phyloP scores from a whole-genome alignment of 1,284 basidiomycete species.

The Ceratobasidium sp. region DNA sequence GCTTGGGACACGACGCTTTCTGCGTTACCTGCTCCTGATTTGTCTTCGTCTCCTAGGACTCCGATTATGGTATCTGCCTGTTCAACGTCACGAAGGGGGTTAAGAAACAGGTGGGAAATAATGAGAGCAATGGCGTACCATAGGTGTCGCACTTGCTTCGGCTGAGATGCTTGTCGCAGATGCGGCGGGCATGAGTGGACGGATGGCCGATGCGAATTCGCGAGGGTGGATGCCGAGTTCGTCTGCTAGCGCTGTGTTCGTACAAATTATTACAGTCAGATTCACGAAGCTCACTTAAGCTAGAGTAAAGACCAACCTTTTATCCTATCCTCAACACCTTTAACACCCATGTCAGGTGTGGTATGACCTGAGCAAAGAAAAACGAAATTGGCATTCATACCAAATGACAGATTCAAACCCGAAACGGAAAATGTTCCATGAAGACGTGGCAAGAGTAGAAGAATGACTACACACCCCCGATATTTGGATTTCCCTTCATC shows the following conservation, averaged over 20 bases:
- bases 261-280: not conserved
- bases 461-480: conserved; percentile 20
- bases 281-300: not conserved
- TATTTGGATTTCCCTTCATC: conserved; percentile 35
- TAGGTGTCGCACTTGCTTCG: conserved; percentile 42
- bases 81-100: too few relatives aligned
- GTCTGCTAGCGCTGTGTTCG: conserved; percentile 45
- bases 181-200: conserved; percentile 48
- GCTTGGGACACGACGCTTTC: not conserved
- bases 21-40: not conserved
- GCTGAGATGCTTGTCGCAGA: conserved; percentile 44
- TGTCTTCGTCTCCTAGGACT: conserved; percentile 23
- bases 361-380: not conserved
- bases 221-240: conserved; percentile 50
- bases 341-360: conserved; percentile 12
- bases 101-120: too few relatives aligned
- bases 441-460: not conserved
- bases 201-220: conserved; percentile 49
- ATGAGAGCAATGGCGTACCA: conserved; percentile 2
- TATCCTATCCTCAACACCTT: conserved; percentile 36
- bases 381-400: not conserved
- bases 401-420: not conserved
- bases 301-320: not conserved
- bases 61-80: conserved; percentile 34
- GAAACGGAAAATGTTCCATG: not conserved